phyloP scores from a whole-genome alignment of 2,329 filamentous ascomycete genomes.

The Exophiala calicioides region DNA sequence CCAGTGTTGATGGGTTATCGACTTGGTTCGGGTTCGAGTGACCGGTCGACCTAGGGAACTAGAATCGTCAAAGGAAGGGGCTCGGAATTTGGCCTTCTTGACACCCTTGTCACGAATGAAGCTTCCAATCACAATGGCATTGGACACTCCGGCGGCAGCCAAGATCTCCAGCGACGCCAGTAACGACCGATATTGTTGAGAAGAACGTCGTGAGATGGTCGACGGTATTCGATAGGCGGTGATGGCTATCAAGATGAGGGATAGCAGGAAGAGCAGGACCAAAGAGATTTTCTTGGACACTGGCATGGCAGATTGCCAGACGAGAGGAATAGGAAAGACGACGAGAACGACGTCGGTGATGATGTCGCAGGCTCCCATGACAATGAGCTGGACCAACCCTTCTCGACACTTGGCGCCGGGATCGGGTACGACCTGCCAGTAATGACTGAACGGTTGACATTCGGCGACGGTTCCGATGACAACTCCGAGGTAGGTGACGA shows the following conservation, averaged over 20 bases:
- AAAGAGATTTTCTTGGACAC: constrained; percentile 78
- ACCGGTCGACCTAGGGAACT: constrained; percentile 36
- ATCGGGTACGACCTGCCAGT: constrained; percentile 83
- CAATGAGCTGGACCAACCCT: constrained; percentile 82
- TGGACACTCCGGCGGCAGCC: constrained; percentile 82
- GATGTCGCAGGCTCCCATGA: constrained; percentile 86
- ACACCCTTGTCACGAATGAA: constrained; percentile 87
- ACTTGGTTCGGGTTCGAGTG: constrained; percentile 53
- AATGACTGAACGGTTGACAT: constrained; percentile 73
- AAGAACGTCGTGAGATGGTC: constrained; percentile 69
- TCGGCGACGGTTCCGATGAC: constrained; percentile 79
- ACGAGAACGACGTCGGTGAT: constrained; percentile 86
- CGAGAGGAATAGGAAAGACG: constrained; percentile 85
- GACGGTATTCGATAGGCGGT: constrained; percentile 80
- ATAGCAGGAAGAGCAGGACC: constrained; percentile 77
- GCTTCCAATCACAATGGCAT: constrained; percentile 84
- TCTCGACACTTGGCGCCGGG: constrained; percentile 83
- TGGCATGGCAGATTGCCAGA: constrained; percentile 74
- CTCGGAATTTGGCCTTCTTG: constrained; percentile 82
- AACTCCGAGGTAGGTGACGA: constrained; percentile 76
- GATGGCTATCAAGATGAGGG: constrained; percentile 74
- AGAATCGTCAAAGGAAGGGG: constrained; percentile 45
- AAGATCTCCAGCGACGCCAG: constrained; percentile 88
- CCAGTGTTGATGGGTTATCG: constrained; percentile 70
- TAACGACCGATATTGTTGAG: constrained; percentile 84